Evolutionary conservation across 2,329 filamentous ascomycete genomes (phyloP).

Genomic region (Hypoxylon sp.): DNA sequence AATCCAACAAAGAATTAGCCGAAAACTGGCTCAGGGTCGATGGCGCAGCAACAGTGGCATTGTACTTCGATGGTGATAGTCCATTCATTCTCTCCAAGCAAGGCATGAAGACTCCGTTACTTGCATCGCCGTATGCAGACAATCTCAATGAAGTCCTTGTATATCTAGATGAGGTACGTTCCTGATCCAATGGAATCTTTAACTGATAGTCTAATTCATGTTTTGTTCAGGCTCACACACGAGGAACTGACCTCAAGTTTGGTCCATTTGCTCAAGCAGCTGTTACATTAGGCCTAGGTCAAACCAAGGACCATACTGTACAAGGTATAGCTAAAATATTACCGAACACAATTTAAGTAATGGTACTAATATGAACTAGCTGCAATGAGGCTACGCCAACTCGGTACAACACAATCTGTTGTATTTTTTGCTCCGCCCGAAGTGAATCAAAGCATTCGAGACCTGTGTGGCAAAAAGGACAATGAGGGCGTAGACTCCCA

Average conservation of each 20-base stretch:
- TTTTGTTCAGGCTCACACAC: constrained; percentile 64
- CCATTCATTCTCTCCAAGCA: constrained; percentile 61
- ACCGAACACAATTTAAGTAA: no score
- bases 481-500: constrained; percentile 58
- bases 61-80: constrained; percentile 68
- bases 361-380: constrained; percentile 58
- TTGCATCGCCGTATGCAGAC: constrained; percentile 69
- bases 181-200: neutral
- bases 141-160: constrained; percentile 67
- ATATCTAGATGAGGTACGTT: constrained; percentile 67
- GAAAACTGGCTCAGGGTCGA: constrained; percentile 66
- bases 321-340: constrained; percentile 62
- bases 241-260: constrained; percentile 72
- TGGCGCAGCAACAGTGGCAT: constrained; percentile 60
- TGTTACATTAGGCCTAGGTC: constrained; percentile 68
- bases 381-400: constrained; percentile 74
- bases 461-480: constrained; percentile 56
- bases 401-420: constrained; percentile 69
- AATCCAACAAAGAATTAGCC: constrained; percentile 67
- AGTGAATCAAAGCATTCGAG: constrained; percentile 72
- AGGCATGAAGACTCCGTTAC: constrained; percentile 59
- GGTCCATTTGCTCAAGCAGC: constrained; percentile 64
- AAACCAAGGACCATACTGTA: constrained; percentile 73
- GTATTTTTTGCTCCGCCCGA: constrained; percentile 65
- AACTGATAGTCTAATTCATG: neutral